Percentiles rank a stretch among this genome's conserved stretches.
These are phyloP conservation scores for Cordyceps fumosorosea DNA, from an alignment of 2,329 filamentous ascomycete genomes.

Conservation along the genomic window DNA sequence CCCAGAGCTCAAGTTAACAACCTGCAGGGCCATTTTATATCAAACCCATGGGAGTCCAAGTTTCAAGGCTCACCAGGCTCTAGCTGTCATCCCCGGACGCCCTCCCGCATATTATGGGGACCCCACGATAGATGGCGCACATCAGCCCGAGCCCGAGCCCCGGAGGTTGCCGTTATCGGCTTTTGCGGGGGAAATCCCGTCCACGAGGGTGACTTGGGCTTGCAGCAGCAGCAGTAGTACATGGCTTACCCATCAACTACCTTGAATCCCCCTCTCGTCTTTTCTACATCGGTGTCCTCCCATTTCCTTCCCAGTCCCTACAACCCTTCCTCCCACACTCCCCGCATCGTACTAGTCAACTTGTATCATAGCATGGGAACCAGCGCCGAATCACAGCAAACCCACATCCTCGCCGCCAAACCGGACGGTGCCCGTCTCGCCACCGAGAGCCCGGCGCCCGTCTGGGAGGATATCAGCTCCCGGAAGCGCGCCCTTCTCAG, in stretches of 20 bases:
- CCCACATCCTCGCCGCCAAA: neutral
- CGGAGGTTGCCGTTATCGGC: neutral
- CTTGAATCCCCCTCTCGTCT: too few relatives aligned
- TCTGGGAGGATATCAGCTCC: conserved; percentile 37
- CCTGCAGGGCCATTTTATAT: too few relatives aligned
- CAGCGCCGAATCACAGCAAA: neutral
- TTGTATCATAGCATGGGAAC: neutral
- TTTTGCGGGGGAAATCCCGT: neutral
- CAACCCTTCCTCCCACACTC: neutral
- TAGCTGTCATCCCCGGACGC: too few relatives aligned
- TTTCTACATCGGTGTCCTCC: neutral
- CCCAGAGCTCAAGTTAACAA: too few relatives aligned
- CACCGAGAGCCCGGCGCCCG: neutral
- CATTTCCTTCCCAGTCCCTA: neutral
- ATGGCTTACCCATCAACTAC: neutral
- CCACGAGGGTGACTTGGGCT: neutral
- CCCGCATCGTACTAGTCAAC: neutral
- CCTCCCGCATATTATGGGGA: neutral
- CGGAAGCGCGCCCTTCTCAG: conserved; percentile 36
- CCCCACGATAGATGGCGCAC: neutral
- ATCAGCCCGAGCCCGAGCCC: neutral
- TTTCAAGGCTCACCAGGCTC: too few relatives aligned
- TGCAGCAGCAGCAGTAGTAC: too few relatives aligned
- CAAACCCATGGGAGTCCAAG: too few relatives aligned
- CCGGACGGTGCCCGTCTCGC: neutral